A percentile compares a stretch with the other conserved stretches of the same genome.
These are phyloP conservation scores for Globisporangium splendens DNA, from an alignment of 352 stramenopile genomes.

Conservation along the genomic window DNA sequence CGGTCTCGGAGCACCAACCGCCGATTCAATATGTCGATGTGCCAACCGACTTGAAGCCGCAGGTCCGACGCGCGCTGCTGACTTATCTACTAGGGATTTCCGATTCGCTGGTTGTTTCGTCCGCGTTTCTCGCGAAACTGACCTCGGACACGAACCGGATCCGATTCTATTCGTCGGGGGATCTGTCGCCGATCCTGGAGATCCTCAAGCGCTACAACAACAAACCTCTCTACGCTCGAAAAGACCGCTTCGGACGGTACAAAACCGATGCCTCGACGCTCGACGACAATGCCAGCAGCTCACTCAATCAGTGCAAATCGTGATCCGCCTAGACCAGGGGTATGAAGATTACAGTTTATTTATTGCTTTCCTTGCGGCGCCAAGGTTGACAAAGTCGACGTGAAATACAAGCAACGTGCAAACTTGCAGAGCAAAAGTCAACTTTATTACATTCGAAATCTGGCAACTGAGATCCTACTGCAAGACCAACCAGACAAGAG, in stretches of 20 bases:
- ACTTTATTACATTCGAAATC: too few relatives aligned
- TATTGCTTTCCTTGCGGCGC: too few relatives aligned
- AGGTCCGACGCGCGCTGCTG: constrained; percentile 7
- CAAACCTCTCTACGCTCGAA: constrained; percentile 6
- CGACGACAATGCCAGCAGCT: too few relatives aligned
- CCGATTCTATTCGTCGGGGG: constrained; percentile 10
- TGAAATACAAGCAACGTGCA: too few relatives aligned
- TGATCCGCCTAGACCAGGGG: too few relatives aligned
- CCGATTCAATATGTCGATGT: constrained; percentile 4
- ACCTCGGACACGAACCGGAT: constrained; percentile 1
- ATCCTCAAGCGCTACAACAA: constrained; percentile 10
- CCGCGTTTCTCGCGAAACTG: constrained; percentile 2
- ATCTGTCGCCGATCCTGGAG: constrained; percentile 4
- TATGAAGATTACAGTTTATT: too few relatives aligned
- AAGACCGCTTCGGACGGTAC: constrained; percentile 9
- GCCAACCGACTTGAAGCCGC: background rate
- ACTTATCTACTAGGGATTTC: constrained; percentile 3
- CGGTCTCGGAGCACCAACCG: background rate
- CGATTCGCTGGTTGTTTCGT: background rate
- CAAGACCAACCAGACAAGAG: too few relatives aligned
- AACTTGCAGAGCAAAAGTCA: too few relatives aligned
- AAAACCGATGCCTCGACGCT: background rate
- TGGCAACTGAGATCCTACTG: too few relatives aligned
- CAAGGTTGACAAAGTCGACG: too few relatives aligned
- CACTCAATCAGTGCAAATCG: too few relatives aligned